Percentiles rank a stretch among this genome's conserved stretches.
phyloP scores from a whole-genome alignment of 768 basidiomycete species.

The Kwoniella botswanensis region DNA sequence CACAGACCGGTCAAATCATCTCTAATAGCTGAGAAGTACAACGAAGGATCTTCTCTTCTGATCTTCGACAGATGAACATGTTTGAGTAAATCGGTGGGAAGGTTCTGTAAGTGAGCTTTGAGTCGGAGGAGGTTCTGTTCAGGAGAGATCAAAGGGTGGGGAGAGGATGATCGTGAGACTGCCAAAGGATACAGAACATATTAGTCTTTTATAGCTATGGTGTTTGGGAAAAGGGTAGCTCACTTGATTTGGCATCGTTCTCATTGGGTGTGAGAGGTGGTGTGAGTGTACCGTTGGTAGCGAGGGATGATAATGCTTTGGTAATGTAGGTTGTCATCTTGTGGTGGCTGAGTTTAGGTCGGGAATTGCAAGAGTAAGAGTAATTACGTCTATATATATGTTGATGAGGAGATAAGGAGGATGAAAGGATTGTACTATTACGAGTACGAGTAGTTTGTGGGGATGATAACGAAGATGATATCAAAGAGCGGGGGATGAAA shows the following conservation, averaged over 20 bases:
- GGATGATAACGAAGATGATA: not conserved
- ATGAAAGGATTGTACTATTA: not conserved
- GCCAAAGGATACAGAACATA: not conserved
- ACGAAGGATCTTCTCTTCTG: slow-evolving; percentile 71
- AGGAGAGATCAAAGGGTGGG: slow-evolving; percentile 24
- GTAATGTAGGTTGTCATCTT: slow-evolving; percentile 13
- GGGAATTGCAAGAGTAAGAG: not conserved
- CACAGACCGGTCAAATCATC: slow-evolving; percentile 68
- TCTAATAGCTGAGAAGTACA: slow-evolving; percentile 79
- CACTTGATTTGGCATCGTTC: slow-evolving; percentile 12
- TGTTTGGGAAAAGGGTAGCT: not conserved
- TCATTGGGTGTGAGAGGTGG: slow-evolving; percentile 31
- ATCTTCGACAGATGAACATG: slow-evolving; percentile 81
- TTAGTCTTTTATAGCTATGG: not conserved
- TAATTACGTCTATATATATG: slow-evolving; percentile 8
- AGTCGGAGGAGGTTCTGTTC: slow-evolving; percentile 49
- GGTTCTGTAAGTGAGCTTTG: slow-evolving; percentile 38
- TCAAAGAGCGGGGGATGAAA: not conserved
- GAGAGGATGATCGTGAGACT: slow-evolving; percentile 14
- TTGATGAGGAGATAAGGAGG: not conserved
- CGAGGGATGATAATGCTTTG: slow-evolving; percentile 20
- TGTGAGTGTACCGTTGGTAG: slow-evolving; percentile 21
- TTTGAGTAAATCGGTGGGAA: slow-evolving; percentile 68
- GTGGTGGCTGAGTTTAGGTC: not conserved
- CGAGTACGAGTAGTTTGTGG: no score